Evolutionary conservation across 2,329 filamentous ascomycete species (phyloP).

Genomic region (Cercospora brassicicola): DNA sequence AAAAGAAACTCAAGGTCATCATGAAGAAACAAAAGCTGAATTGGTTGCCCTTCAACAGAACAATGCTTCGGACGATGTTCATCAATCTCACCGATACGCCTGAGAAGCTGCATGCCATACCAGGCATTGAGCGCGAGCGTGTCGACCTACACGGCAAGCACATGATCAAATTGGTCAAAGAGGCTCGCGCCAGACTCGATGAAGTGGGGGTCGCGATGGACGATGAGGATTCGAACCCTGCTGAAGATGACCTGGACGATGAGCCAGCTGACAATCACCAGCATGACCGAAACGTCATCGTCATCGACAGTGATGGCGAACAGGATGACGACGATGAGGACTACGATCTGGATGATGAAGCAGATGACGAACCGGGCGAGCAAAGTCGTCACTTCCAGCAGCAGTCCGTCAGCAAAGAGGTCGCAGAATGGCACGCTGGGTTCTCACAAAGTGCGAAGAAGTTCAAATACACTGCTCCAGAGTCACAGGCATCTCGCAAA

Average conservation of each 20-base stretch:
- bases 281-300: slow-evolving; percentile 53
- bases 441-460: slow-evolving; percentile 10
- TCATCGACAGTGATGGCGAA: slow-evolving; percentile 36
- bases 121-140: slow-evolving; percentile 62
- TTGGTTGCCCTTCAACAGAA: slow-evolving; percentile 65
- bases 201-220: slow-evolving; percentile 46
- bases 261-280: slow-evolving; percentile 44
- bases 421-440: slow-evolving; percentile 12
- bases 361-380: slow-evolving; percentile 37
- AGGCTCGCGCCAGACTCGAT: slow-evolving; percentile 37
- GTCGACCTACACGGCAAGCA: slow-evolving; percentile 61
- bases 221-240: slow-evolving; percentile 15
- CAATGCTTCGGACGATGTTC: slow-evolving; percentile 70
- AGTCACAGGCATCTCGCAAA: slow-evolving; percentile 4
- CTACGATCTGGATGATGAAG: background rate
- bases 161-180: slow-evolving; percentile 61
- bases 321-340: slow-evolving; percentile 21
- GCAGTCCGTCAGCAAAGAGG: slow-evolving; percentile 10
- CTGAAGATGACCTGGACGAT: slow-evolving; percentile 47
- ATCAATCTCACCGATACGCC: slow-evolving; percentile 64
- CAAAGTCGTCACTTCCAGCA: slow-evolving; percentile 8
- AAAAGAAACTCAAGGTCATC: slow-evolving; percentile 60
- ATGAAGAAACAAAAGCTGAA: slow-evolving; percentile 60
- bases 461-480: background rate
- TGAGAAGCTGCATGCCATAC: slow-evolving; percentile 63